Base-by-base conservation (phyloP, 2,329 filamentous ascomycete species). In the Zalaria obscura region DNA sequence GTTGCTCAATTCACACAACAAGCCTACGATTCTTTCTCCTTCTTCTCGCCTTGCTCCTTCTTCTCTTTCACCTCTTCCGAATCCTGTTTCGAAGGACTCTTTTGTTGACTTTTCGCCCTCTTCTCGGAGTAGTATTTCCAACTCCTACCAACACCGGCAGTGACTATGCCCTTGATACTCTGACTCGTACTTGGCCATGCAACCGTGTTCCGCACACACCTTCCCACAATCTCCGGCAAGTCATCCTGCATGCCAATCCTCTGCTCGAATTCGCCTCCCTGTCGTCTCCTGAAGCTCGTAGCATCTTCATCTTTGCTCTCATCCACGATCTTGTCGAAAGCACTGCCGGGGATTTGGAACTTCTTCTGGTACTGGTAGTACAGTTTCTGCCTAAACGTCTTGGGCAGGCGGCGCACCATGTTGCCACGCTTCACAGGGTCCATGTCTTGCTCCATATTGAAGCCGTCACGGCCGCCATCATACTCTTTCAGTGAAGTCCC, bases 311-410 rank as follows among this genome's bases (percentile, higher is more conserved):
- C 82, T 42, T 73, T 74, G 35, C 72, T 76, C n/a, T 77, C 74
- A 45, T 84, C 73, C 61, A 95, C 80, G 78, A 96, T 88, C 53
- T 76, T 73, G 53, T 83, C 70, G 59, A 94, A 98, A 42, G 94
- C 86, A 4, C 75, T 73, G 10, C 78, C 78, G 0, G 89, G 86
- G 35, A 98, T 91, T 42, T 75, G 73, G 54, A 88, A 93, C 55
- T 93, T 89, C 57, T 81, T 79, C 60, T 94, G 88, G 60, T 95
- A 98, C 54, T 88, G 79, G 61, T 94, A 94, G 65, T 98, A 98
- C 0, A 98, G 68, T 45, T 86, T 88, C 41, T 83, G 76, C 32
- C 91, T 77, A 70, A 98, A 96, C 4, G 78, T 72, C 52, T 82
- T 81, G 3, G 91, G 91, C 7, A 98, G 68, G 8, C 91, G 80